phyloP scores from a whole-genome alignment of 305 asterid genomes.

The Coffea humblotiana region DNA sequence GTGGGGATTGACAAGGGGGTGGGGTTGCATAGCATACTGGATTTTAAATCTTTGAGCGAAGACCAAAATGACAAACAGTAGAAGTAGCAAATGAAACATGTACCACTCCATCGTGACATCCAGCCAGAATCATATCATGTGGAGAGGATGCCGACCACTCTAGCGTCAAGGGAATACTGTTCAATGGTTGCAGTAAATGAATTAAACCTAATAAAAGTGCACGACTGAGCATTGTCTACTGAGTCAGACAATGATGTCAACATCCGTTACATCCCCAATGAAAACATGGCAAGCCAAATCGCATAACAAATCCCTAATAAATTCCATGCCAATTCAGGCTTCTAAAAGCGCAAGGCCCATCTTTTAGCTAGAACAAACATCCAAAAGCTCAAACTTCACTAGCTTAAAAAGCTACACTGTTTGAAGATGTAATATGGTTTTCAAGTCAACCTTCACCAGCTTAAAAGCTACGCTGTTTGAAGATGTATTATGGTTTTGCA shows the following conservation, averaged over 20 bases:
- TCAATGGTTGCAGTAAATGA: conserved; percentile 12
- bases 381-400: not conserved
- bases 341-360: not conserved
- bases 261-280: not conserved
- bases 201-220: not conserved
- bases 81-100: conserved; percentile 15
- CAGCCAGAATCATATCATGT: conserved; percentile 79
- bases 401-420: not conserved
- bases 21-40: not conserved
- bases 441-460: not conserved
- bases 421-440: not conserved
- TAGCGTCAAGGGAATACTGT: conserved; percentile 81
- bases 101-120: conserved; percentile 99
- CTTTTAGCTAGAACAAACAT: not conserved
- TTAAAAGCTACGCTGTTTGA: too few species aligned
- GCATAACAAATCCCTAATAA: not conserved
- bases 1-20: not conserved
- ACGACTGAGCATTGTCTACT: not conserved
- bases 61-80: conserved; percentile 14
- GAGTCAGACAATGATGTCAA: not conserved
- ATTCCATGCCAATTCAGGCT: not conserved
- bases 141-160: conserved; percentile 90
- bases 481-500: too few species aligned
- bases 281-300: not conserved
- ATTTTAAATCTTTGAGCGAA: not conserved